Base-by-base conservation (phyloP, 2,329 filamentous ascomycete genomes). In the Gliomastix tumulicola region DNA sequence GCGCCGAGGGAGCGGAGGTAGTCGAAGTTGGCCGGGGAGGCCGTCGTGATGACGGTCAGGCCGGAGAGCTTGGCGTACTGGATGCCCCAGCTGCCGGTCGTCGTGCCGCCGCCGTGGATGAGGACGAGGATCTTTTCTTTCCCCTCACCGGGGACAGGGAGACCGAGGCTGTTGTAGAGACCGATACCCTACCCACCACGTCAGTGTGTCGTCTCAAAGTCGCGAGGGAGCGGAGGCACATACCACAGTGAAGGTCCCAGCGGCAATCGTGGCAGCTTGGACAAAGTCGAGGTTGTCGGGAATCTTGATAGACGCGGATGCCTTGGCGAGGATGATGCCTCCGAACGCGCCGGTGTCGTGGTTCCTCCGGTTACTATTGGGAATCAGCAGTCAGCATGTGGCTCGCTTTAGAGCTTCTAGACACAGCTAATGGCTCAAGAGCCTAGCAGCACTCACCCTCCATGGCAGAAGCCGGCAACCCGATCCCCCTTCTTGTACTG, bases 131-230 rank as follows among this genome's bases (percentile, higher is more conserved):
- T 49, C 34, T 59, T 49, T 16, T 57, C 53, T 21, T 53, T 55
- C n/a, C n/a, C n/a, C n/a, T n/a, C n/a, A n/a, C n/a, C n/a, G n/a
- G 76, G 76, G 7, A 74, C 54, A 1, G 65, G 62, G 4, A 73
- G 58, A 36, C 55, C 40, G 4, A 73, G 60, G 18, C 50, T 48
- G 42, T 69, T 62, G 54, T 71, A 73, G n/a, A 74, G 59, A 4
- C 57, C 62, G 55, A 71, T 68, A 37, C 57, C 66, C 62, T 66
- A 25, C n/a, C n/a, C 23, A 9, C 23, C 9, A n/a, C n/a, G n/a
- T n/a, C n/a, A n/a, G n/a, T n/a, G n/a, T n/a, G n/a, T n/a, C n/a
- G n/a, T n/a, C n/a, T n/a, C n/a, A n/a, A n/a, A n/a, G n/a, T n/a
- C n/a, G n/a, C n/a, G n/a, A n/a, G n/a, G n/a, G n/a, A 4, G 30